These are phyloP conservation scores for Dothideomycetidae sp. DNA, from an alignment of 2,329 filamentous ascomycete genomes.

Conservation along the genomic window DNA sequence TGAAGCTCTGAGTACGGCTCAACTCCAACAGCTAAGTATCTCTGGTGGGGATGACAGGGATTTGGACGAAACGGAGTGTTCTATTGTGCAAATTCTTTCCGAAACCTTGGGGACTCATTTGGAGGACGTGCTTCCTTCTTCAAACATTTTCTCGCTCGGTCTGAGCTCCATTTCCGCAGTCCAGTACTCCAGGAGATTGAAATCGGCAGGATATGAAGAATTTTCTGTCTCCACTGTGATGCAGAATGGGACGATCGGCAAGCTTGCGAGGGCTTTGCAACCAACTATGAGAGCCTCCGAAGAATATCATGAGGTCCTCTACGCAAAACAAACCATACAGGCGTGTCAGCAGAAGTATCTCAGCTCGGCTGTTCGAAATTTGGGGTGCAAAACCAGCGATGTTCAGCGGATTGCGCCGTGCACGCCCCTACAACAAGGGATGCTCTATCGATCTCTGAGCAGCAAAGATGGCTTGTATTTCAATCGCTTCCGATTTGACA, in stretches of 20 bases:
- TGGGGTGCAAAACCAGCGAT: slow-evolving; percentile 37
- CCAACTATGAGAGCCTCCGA: slow-evolving; percentile 2
- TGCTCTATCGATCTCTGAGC: slow-evolving; percentile 57
- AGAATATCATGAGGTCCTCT: slow-evolving; percentile 23
- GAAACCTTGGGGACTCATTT: slow-evolving; percentile 36
- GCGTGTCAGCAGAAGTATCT: slow-evolving; percentile 51
- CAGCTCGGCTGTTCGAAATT: slow-evolving; percentile 35
- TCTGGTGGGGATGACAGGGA: slow-evolving; percentile 13
- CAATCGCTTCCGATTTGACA: slow-evolving; percentile 52
- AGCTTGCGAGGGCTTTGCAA: slow-evolving; percentile 26
- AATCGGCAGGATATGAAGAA: slow-evolving; percentile 43
- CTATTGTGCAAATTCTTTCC: slow-evolving; percentile 41
- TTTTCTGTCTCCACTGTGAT: slow-evolving; percentile 55
- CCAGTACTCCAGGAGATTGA: slow-evolving; percentile 50
- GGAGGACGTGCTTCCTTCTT: slow-evolving; percentile 35
- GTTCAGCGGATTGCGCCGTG: slow-evolving; percentile 69
- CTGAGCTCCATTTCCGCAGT: slow-evolving; percentile 80
- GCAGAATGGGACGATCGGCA: slow-evolving; percentile 34
- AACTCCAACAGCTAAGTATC: slow-evolving; percentile 39
- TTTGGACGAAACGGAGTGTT: slow-evolving; percentile 28
- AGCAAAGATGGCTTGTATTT: slow-evolving; percentile 53
- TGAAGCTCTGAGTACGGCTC: slow-evolving; percentile 41
- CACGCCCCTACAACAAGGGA: slow-evolving; percentile 73
- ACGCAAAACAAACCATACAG: slow-evolving; percentile 45
- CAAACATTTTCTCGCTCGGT: slow-evolving; percentile 72